Conservation (phyloP, 2,329 filamentous ascomycete species). For the Metarhizium sp. region DNA sequence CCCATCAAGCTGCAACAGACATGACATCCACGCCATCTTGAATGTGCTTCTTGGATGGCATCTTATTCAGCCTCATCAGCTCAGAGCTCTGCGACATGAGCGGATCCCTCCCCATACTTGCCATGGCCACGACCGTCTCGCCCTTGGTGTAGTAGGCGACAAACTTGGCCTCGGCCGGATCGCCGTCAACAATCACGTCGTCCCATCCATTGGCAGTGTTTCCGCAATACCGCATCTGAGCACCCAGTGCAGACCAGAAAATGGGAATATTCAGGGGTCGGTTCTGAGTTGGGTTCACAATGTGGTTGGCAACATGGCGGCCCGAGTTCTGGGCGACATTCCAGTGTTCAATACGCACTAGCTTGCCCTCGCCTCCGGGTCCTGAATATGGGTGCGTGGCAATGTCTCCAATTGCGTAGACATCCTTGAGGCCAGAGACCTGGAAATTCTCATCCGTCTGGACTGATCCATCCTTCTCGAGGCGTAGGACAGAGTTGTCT, state of each 20-base stretch:
- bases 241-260: slow-evolving; percentile 91
- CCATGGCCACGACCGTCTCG: slow-evolving; percentile 80
- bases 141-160: slow-evolving; percentile 82
- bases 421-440: slow-evolving; percentile 66
- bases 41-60: slow-evolving; percentile 75
- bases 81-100: slow-evolving; percentile 74
- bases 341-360: slow-evolving; percentile 92
- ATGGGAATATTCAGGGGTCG: slow-evolving; percentile 77
- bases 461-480: slow-evolving; percentile 81
- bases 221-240: slow-evolving; percentile 87
- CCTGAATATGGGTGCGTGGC: slow-evolving; percentile 91
- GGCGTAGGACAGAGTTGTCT: slow-evolving; percentile 56
- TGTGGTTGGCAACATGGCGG: slow-evolving; percentile 67
- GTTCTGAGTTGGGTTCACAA: slow-evolving; percentile 51
- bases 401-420: slow-evolving; percentile 92
- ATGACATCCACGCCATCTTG: slow-evolving; percentile 49
- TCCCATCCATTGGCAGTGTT: slow-evolving; percentile 77
- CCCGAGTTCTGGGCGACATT: slow-evolving; percentile 94
- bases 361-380: slow-evolving; percentile 66
- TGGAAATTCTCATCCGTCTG: slow-evolving; percentile 71
- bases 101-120: slow-evolving; percentile 84
- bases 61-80: slow-evolving; percentile 72
- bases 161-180: slow-evolving; percentile 70
- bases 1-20: slow-evolving; percentile 20
- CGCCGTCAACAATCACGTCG: slow-evolving; percentile 71